phyloP scores from a whole-genome alignment of 208 protist genomes.

The Porcisia deanei region DNA sequence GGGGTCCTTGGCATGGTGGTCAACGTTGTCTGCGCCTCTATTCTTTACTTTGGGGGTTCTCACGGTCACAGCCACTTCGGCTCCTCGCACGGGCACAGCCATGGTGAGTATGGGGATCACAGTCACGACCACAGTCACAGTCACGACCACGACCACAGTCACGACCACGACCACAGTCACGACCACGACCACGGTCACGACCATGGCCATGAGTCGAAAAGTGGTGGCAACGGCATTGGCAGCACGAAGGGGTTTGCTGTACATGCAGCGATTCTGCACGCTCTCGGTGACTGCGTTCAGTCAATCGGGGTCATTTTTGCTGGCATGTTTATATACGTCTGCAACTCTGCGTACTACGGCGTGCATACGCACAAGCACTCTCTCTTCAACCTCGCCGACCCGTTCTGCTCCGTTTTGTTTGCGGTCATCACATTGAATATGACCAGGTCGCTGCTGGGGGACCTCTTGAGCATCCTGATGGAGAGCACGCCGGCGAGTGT shows the following conservation, averaged over 20 bases:
- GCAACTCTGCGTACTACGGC: conserved; percentile 50
- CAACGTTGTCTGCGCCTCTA: conserved; percentile 82
- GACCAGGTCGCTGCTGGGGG: conserved; percentile 62
- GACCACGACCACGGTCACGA: conserved; percentile 34
- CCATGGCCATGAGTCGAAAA: conserved; percentile 37
- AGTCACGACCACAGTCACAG: conserved; percentile 25
- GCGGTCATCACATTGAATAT: conserved; percentile 89
- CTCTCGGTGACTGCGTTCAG: conserved; percentile 91
- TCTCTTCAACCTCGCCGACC: conserved; percentile 88
- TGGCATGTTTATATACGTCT: conserved; percentile 77
- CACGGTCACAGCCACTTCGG: conserved; percentile 78
- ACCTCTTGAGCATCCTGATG: conserved; percentile 90
- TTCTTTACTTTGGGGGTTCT: conserved; percentile 84
- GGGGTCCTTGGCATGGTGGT: conserved; percentile 84
- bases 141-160: conserved; percentile 45
- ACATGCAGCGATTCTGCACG: conserved; percentile 86
- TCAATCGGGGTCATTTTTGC: conserved; percentile 88
- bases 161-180: conserved; percentile 42
- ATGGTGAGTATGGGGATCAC: conserved; percentile 17
- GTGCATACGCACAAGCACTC: conserved; percentile 51
- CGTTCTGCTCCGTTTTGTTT: conserved; percentile 86
- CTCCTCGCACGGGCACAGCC: conserved; percentile 54
- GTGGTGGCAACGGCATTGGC: conserved; percentile 10
- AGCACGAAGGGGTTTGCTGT: conserved; percentile 54
- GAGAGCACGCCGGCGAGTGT: conserved; percentile 79